A percentile compares a stretch with the other conserved stretches of the same genome.
Evolutionary conservation across 352 stramenopile species (phyloP).

Genomic region (Pilasporangium apinafurcum): DNA sequence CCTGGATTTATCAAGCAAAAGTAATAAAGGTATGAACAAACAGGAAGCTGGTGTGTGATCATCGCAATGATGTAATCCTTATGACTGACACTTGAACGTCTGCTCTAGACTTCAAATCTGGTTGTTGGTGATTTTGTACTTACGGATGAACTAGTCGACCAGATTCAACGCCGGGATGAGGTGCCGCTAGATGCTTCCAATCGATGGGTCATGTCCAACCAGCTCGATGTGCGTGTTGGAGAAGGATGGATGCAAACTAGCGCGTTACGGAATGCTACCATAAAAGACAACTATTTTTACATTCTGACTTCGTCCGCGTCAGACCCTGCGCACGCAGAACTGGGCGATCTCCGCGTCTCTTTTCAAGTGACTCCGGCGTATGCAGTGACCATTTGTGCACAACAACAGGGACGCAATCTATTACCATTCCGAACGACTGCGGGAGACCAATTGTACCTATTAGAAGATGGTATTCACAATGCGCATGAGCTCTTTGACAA

Average conservation of each 20-base stretch:
- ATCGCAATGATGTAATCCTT: neutral
- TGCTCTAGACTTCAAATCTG: conserved; percentile 21
- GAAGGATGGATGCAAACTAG: conserved; percentile 26
- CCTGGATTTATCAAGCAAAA: conserved; percentile 44
- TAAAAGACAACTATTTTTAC: conserved; percentile 55
- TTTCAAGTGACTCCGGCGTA: conserved; percentile 65
- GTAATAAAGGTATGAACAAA: conserved; percentile 2
- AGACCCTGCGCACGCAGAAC: conserved; percentile 9
- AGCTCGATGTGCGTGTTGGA: conserved; percentile 47
- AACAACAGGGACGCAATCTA: conserved; percentile 27
- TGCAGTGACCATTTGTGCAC: conserved; percentile 57
- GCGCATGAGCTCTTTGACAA: conserved; percentile 38
- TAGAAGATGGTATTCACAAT: conserved; percentile 53
- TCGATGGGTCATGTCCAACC: conserved; percentile 43
- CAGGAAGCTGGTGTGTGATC: neutral
- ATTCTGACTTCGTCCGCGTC: conserved; percentile 7
- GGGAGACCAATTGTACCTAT: conserved; percentile 43
- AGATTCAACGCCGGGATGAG: conserved; percentile 53
- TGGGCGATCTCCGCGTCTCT: conserved; percentile 59
- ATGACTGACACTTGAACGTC: too few species aligned
- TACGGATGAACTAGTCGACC: conserved; percentile 47
- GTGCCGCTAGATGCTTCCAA: conserved; percentile 34
- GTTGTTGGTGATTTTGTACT: conserved; percentile 62
- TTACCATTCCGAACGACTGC: conserved; percentile 29
- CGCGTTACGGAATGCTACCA: conserved; percentile 36